Evolutionary conservation across 1,284 basidiomycete species (phyloP), one percentile per base, ranked within the genome.

Genomic region (Irpex sp.): DNA sequence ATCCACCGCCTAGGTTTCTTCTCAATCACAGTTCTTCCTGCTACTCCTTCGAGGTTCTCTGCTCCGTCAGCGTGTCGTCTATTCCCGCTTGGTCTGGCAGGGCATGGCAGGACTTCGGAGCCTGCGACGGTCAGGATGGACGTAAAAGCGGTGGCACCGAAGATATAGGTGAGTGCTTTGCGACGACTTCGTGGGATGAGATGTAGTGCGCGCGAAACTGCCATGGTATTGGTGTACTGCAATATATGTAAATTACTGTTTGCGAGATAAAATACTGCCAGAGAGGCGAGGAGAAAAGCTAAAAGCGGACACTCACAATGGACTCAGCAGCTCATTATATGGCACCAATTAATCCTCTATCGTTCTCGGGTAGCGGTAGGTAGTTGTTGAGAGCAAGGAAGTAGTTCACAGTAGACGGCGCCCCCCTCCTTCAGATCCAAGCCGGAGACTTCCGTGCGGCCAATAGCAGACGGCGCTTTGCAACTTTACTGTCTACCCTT

Each of bases 1-100:
- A 93, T 93, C 91, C 91, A 93, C 67, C 88, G 81, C 70, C 85
- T 81, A n/a, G 88, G 86, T 62, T 83, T 79, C 76, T 85, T 90
- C 67, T 84, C 82, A n/a, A 81, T 74, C 2, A 88, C 79, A 11
- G 79, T 79, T 36, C 81, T 68, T 52, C 63, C 70, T 73, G n/a
- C 49, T n/a, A n/a, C n/a, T 9, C n/a, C 54, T 56, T 17, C 49
- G 9, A 52, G 11, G 62, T 40, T 19, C 60, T 60, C 67, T 9
- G 80, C 80, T 63, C 75, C 79, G 69, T 88, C 86, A 37, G 86
- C 80, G 67, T 82, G 86, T 26, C 87, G 81, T 57, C 70, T 76
- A 70, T 81, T 83, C 68, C 82, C 77, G 7, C 34, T 34, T 52
- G 79, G 76, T 60, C 83, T 82, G 9, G 84, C 89, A 7, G 92